Evolutionary conservation across 208 protist genomes (phyloP).

Genomic region (Trypanosoma theileri): DNA sequence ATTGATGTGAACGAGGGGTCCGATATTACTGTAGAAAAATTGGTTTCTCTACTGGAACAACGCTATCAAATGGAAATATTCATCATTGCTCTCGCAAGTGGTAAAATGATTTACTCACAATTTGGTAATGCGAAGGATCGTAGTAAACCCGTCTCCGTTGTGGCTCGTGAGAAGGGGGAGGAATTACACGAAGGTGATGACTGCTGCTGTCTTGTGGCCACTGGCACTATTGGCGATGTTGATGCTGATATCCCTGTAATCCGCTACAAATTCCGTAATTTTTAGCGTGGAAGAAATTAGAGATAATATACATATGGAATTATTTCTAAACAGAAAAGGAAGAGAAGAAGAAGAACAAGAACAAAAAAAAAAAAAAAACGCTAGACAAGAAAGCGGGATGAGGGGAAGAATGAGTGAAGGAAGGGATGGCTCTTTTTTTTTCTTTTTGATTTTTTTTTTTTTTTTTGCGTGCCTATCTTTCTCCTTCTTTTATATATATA

Average conservation of each 20-base stretch:
- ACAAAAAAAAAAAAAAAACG: neutral
- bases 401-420: neutral
- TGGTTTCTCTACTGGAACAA: conserved; percentile 86
- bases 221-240: conserved; percentile 72
- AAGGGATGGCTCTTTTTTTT: neutral
- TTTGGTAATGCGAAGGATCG: conserved; percentile 82
- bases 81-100: conserved; percentile 88
- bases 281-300: conserved; percentile 22
- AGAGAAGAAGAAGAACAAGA: neutral
- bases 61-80: conserved; percentile 92
- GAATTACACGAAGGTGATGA: conserved; percentile 53
- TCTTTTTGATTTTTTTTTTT: too few relatives aligned
- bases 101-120: conserved; percentile 84
- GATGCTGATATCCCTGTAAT: conserved; percentile 86
- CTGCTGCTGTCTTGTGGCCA: conserved; percentile 72
- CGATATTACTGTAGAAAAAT: conserved; percentile 93
- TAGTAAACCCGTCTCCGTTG: conserved; percentile 52
- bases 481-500: too few relatives aligned
- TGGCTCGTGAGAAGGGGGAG: conserved; percentile 65
- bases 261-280: conserved; percentile 67
- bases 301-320: neutral
- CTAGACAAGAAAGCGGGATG: neutral
- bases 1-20: conserved; percentile 94
- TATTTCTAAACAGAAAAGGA: neutral
- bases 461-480: too few relatives aligned